phyloP scores from a whole-genome alignment of 2,329 filamentous ascomycete genomes.

The Zasmidium angulare region DNA sequence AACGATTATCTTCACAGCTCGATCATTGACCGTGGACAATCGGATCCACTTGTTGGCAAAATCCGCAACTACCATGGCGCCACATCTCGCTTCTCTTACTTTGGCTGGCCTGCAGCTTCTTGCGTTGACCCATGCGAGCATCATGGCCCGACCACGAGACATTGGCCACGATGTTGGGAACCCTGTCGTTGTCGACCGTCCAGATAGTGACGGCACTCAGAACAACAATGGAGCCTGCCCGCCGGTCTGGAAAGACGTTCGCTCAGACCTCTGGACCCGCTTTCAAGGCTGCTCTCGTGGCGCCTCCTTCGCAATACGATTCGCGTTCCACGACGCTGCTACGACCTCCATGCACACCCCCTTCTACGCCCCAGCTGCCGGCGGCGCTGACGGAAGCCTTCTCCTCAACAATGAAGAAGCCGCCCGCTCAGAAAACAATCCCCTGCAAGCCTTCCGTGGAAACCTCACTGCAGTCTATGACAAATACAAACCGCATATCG shows the following conservation, averaged over 20 bases:
- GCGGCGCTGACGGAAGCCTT: slow-evolving; percentile 45
- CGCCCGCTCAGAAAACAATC: slow-evolving; percentile 42
- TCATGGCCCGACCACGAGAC: not conserved
- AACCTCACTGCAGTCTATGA: slow-evolving; percentile 44
- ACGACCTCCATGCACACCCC: slow-evolving; percentile 10
- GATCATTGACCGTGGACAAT: too few species aligned
- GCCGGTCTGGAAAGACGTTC: slow-evolving; percentile 14
- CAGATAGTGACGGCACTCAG: not conserved
- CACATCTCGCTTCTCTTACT: not conserved
- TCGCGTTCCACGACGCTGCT: slow-evolving; percentile 35
- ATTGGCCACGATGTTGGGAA: not conserved
- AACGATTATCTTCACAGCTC: too few species aligned
- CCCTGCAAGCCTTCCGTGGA: slow-evolving; percentile 44
- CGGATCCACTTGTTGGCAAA: not conserved
- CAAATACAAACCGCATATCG: slow-evolving; percentile 32
- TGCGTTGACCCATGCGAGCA: not conserved
- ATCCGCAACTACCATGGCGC: not conserved
- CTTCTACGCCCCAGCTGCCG: slow-evolving; percentile 27
- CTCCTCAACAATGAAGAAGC: slow-evolving; percentile 40
- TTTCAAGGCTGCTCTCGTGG: slow-evolving; percentile 14
- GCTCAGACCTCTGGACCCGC: slow-evolving; percentile 7
- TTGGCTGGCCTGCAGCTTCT: not conserved
- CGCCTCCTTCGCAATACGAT: slow-evolving; percentile 29
- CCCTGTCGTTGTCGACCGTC: not conserved
- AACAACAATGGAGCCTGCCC: slow-evolving; percentile 7